Evolutionary conservation across 495 filamentous ascomycete genomes (phyloP).

Genomic region (Darksidea phi): DNA sequence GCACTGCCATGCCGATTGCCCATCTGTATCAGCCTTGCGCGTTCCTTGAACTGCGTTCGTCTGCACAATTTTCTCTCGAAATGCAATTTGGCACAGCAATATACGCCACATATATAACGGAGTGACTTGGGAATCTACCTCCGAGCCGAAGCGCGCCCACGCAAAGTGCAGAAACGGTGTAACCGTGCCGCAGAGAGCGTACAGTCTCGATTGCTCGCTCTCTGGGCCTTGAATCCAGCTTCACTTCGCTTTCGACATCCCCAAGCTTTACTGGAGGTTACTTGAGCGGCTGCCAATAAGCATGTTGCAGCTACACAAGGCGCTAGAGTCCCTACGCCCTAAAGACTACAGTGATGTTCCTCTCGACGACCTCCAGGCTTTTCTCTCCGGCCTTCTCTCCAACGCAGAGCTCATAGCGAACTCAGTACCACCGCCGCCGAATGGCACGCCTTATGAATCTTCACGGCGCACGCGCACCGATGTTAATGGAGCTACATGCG

Average conservation of each 20-base stretch:
- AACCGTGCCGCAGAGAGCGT: too few species aligned
- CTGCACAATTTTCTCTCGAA: neutral
- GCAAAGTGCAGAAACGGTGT: neutral
- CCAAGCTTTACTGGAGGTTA: too few species aligned
- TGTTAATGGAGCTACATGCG: slow-evolving; percentile 45
- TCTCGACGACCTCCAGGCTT: slow-evolving; percentile 52
- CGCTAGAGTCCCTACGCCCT: slow-evolving; percentile 72
- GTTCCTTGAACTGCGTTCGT: too few species aligned
- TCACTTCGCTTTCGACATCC: neutral
- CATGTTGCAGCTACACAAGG: slow-evolving; percentile 59
- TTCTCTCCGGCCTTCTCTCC: slow-evolving; percentile 60
- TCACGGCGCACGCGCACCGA: slow-evolving; percentile 43
- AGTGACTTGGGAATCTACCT: neutral
- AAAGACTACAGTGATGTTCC: slow-evolving; percentile 64
- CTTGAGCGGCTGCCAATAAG: neutral
- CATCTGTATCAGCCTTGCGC: neutral
- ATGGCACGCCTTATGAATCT: slow-evolving; percentile 39
- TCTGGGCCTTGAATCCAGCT: neutral
- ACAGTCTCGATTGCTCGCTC: neutral
- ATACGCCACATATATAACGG: neutral
- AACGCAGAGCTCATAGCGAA: slow-evolving; percentile 69
- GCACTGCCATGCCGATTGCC: neutral
- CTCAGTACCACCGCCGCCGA: slow-evolving; percentile 65
- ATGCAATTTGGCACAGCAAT: neutral
- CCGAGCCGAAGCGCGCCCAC: neutral